Percentiles rank a stretch among this genome's conserved stretches.
These are phyloP conservation scores for Tremellales sp. DNA, from an alignment of 1,284 basidiomycete genomes.

Conservation along the genomic window DNA sequence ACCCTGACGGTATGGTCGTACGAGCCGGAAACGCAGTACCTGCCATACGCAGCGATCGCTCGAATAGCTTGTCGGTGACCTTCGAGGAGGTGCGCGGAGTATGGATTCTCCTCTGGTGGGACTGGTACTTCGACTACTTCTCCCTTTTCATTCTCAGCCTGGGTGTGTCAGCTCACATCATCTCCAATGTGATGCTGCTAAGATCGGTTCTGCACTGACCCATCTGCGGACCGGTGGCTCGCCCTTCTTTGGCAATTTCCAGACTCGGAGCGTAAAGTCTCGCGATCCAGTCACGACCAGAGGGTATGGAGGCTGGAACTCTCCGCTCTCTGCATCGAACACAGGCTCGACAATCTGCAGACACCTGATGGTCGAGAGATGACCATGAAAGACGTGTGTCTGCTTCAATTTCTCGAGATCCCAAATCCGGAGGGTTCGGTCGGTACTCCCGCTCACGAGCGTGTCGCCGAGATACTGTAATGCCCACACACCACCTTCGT, in stretches of 20 bases:
- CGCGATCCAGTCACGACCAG: conserved; percentile 90
- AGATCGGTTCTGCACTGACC: too few species aligned
- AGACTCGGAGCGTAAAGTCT: conserved; percentile 83
- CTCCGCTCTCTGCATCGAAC: conserved; percentile 44
- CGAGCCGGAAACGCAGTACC: conserved; percentile 87
- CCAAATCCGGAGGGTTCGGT: conserved; percentile 92
- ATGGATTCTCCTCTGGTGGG: conserved; percentile 71
- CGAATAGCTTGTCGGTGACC: conserved; percentile 89
- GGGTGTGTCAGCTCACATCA: background rate
- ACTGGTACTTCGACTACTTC: conserved; percentile 12
- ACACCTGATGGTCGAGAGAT: conserved; percentile 77
- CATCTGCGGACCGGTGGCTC: conserved; percentile 58
- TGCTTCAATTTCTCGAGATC: conserved; percentile 72
- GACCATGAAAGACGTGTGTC: conserved; percentile 86
- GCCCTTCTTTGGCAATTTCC: conserved; percentile 74
- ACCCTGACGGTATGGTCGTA: conserved; percentile 90
- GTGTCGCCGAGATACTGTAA: conserved; percentile 67
- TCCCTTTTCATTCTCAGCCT: conserved; percentile 8
- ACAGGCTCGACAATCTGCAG: conserved; percentile 51
- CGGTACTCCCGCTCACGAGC: conserved; percentile 88
- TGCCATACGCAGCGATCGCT: conserved; percentile 82
- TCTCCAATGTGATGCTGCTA: background rate
- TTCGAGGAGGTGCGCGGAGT: conserved; percentile 74
- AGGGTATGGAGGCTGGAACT: conserved; percentile 54
- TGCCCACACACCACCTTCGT: conserved; percentile 95